Evolutionary conservation across 1,284 basidiomycete genomes (phyloP), one percentile per base, ranked within the genome.

Genomic region (Apiotrichum siamense): DNA sequence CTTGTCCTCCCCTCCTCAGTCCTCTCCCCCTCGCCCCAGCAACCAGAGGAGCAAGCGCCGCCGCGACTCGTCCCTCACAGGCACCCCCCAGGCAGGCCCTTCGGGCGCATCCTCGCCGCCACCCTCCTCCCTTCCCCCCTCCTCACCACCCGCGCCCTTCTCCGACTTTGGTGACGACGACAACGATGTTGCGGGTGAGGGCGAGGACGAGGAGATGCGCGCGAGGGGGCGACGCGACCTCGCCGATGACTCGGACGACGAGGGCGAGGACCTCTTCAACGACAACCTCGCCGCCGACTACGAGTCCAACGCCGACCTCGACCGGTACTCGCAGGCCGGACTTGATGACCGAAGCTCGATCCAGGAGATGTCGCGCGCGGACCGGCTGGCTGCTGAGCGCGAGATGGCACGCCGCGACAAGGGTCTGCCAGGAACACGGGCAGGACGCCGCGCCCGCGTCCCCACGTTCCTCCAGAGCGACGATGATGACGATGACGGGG

Each of bases 211-310:
- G 33, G 85, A 83, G 55, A 80, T 73, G 62, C 55, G 71, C 12
- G 57, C 51, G 45, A 64, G 69, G 32, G 74, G 71, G n/a, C 59
- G 73, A 44, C 60, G 65, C 47, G 78, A 88, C n/a, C 77, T 65
- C 50, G 85, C 86, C 62, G 76, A 84, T 59, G 64, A 71, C 37
- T 66, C 79, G 11, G 78, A 74, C 25, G 88, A 85, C 9, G 82
- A 83, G 33, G 86, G 86, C 7, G 93, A 96, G 72, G 93, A 98
- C 75, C 81, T 98, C 24, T 97, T 94, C 74, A 88, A 81, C 39
- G 85, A 94, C 36, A 73, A 81, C 66, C 75, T 89, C 58, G 83
- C 82, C 61, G 94, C 92, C 52, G 94, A 98, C 67, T 97, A 98
- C 74, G 83, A 84, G 17, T 77, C 78, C 13, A 93, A 97, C 65